These are phyloP conservation scores for Coniochaeta sp. DNA, from an alignment of 2,329 filamentous ascomycete species.

Conservation along the genomic window DNA sequence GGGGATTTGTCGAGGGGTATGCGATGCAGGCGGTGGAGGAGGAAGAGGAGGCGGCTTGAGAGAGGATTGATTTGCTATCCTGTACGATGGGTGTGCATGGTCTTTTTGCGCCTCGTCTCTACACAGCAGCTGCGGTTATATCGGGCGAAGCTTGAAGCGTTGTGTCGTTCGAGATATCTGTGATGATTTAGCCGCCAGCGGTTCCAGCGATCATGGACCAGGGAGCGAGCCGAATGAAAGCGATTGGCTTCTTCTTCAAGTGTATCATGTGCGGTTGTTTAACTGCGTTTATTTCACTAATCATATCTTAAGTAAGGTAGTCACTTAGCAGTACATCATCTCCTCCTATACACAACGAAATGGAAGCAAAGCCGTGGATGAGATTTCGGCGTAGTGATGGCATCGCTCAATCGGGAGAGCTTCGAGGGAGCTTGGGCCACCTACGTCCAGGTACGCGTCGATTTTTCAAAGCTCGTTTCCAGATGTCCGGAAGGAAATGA, in stretches of 20 bases:
- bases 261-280: background rate
- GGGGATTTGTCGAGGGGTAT: slow-evolving; percentile 67
- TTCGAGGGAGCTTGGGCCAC: background rate
- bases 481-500: background rate
- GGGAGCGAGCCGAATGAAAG: background rate
- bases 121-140: no score
- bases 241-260: background rate
- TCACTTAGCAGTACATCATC: background rate
- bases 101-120: no score
- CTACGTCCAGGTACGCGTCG: background rate
- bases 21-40: slow-evolving; percentile 38
- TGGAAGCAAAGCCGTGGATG: background rate
- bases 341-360: no score
- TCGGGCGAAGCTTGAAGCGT: no score
- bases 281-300: background rate
- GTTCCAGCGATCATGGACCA: background rate
- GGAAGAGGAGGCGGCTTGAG: slow-evolving; percentile 5
- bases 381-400: background rate
- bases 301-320: no score
- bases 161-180: background rate
- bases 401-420: background rate
- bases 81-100: no score
- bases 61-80: background rate
- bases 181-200: background rate
- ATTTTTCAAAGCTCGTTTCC: background rate